Evolutionary conservation across 2,329 filamentous ascomycete species (phyloP).

Genomic region (Trichoderma pleuroti): DNA sequence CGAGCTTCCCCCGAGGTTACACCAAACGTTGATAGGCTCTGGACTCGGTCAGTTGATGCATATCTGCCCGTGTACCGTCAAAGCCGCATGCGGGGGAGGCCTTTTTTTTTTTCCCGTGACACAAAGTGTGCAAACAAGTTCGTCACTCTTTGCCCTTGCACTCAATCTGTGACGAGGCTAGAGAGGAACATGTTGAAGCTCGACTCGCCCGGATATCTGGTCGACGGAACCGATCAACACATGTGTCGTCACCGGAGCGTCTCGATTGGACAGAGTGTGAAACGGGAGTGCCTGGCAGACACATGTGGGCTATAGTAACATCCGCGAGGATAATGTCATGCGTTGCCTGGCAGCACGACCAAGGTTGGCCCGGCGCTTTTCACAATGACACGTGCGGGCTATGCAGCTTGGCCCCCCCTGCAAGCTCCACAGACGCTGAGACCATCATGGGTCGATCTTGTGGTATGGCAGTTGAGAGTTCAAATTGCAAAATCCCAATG

Average conservation of each 20-base stretch:
- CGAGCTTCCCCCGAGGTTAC: neutral
- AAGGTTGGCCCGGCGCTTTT: neutral
- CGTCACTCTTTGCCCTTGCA: neutral
- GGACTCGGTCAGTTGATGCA: neutral
- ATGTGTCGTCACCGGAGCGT: slow-evolving; percentile 11
- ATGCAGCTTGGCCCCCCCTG: neutral
- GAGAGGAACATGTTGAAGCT: neutral
- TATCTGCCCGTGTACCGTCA: neutral
- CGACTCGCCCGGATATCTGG: neutral
- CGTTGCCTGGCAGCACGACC: neutral
- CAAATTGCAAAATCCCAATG: neutral
- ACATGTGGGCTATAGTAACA: neutral
- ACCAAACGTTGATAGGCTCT: neutral
- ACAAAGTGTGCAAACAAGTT: neutral
- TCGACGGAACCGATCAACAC: neutral
- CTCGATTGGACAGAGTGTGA: neutral
- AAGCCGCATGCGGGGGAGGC: neutral
- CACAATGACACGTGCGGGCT: neutral
- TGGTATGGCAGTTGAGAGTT: neutral
- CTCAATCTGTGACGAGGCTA: neutral
- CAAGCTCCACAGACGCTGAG: slow-evolving; percentile 3
- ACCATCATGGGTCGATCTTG: slow-evolving; percentile 1
- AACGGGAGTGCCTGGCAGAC: slow-evolving; percentile 12
- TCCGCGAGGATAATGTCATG: neutral
- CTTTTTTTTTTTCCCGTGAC: neutral